A percentile compares a stretch with the other conserved stretches of the same genome.
Conservation (phyloP, 345 rosid species). For the Eucalyptus curtisii region DNA sequence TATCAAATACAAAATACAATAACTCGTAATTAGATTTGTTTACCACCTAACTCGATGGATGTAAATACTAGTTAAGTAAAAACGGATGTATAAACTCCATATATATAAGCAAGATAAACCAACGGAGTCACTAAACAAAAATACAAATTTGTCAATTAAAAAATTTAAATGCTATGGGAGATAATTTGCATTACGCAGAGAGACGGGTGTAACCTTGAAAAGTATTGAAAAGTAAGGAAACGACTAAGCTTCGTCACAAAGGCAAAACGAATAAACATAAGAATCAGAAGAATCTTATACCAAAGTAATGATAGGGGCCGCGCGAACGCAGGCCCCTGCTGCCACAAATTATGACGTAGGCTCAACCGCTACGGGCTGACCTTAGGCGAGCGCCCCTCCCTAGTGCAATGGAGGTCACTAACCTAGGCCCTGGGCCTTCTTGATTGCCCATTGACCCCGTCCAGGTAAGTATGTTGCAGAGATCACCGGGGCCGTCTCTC, state of each 20-base stretch:
- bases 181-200: too few species aligned
- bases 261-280: too few species aligned
- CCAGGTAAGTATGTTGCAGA: neutral
- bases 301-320: neutral
- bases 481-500: neutral
- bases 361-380: neutral
- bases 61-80: neutral
- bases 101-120: too few species aligned
- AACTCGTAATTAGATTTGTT: neutral
- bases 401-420: neutral
- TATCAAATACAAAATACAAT: neutral
- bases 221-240: too few species aligned
- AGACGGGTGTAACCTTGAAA: too few species aligned
- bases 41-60: neutral
- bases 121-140: too few species aligned
- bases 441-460: neutral
- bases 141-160: too few species aligned
- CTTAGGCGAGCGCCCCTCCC: neutral
- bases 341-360: neutral
- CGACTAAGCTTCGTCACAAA: too few species aligned
- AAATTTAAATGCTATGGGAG: neutral
- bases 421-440: neutral
- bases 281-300: neutral
- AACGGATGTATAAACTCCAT: too few species aligned
- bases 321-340: neutral